Evolutionary conservation across 1,284 basidiomycete genomes (phyloP).

Genomic region (Ganoderma boninense): DNA sequence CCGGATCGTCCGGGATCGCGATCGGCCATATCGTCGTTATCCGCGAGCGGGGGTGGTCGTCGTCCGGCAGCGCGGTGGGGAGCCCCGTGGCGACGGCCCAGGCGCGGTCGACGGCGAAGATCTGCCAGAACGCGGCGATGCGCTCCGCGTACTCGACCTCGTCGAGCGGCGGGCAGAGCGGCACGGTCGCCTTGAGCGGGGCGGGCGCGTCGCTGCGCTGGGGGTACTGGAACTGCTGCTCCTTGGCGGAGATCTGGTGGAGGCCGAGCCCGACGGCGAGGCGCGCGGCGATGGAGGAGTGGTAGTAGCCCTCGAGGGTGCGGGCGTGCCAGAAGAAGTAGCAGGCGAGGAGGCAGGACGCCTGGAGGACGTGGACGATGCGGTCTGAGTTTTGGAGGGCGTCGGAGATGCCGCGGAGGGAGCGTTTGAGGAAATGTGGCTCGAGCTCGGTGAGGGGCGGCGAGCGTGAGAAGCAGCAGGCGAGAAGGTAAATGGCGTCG

Average conservation of each 20-base stretch:
- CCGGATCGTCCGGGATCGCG: slow-evolving; percentile 36
- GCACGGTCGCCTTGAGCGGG: slow-evolving; percentile 38
- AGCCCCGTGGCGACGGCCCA: slow-evolving; percentile 65
- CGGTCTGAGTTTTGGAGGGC: slow-evolving; percentile 61
- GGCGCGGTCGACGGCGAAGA: slow-evolving; percentile 65
- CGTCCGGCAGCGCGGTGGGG: slow-evolving; percentile 60
- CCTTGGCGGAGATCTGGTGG: slow-evolving; percentile 55
- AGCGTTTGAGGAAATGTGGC: slow-evolving; percentile 54
- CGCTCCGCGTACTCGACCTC: slow-evolving; percentile 54
- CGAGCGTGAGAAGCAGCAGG: slow-evolving; percentile 59
- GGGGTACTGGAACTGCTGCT: slow-evolving; percentile 33
- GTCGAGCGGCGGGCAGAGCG: slow-evolving; percentile 50
- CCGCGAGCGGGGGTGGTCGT: slow-evolving; percentile 54
- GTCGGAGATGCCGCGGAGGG: slow-evolving; percentile 57
- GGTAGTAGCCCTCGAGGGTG: slow-evolving; percentile 66
- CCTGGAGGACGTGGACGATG: slow-evolving; percentile 65
- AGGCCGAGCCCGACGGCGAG: slow-evolving; percentile 62
- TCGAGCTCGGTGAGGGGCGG: slow-evolving; percentile 53
- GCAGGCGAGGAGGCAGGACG: slow-evolving; percentile 64
- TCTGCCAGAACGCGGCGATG: slow-evolving; percentile 65
- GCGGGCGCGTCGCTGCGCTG: slow-evolving; percentile 31
- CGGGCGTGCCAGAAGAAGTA: slow-evolving; percentile 68
- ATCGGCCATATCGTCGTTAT: slow-evolving; percentile 63
- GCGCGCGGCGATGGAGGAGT: slow-evolving; percentile 64
- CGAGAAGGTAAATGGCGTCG: slow-evolving; percentile 67